Conservation (phyloP, 2,329 filamentous ascomycete species). For the Penicillium sclerotigenum region DNA sequence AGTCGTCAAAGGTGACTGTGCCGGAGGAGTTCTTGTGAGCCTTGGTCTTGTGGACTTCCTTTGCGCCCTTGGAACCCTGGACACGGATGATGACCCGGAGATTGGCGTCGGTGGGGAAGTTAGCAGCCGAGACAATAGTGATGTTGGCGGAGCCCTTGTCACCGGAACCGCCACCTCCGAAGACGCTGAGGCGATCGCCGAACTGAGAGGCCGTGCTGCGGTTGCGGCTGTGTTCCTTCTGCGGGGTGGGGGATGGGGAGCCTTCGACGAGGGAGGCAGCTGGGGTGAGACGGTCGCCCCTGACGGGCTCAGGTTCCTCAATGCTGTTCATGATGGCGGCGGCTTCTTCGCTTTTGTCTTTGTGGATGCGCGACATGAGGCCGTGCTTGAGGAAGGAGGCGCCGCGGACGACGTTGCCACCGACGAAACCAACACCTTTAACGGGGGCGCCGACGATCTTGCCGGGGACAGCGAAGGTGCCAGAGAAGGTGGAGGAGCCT, state of each 20-base stretch:
- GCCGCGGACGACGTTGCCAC: slow-evolving; percentile 80
- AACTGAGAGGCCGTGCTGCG: slow-evolving; percentile 51
- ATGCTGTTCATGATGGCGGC: slow-evolving; percentile 27
- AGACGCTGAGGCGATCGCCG: slow-evolving; percentile 51
- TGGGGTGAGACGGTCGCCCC: slow-evolving; percentile 16
- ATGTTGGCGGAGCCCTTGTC: slow-evolving; percentile 75
- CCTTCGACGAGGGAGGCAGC: slow-evolving; percentile 31
- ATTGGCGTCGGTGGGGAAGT: slow-evolving; percentile 72
- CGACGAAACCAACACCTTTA: slow-evolving; percentile 80
- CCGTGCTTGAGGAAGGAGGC: slow-evolving; percentile 87
- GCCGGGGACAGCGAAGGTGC: slow-evolving; percentile 80
- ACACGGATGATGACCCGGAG: slow-evolving; percentile 74
- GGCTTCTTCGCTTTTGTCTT: slow-evolving; percentile 47
- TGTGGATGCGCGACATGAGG: slow-evolving; percentile 59
- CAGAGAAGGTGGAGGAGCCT: slow-evolving; percentile 88
- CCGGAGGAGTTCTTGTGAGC: slow-evolving; percentile 71
- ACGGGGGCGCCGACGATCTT: slow-evolving; percentile 94
- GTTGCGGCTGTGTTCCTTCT: slow-evolving; percentile 46
- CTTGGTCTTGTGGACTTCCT: slow-evolving; percentile 88
- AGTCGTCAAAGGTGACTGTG: slow-evolving; percentile 62
- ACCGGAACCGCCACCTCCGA: slow-evolving; percentile 47
- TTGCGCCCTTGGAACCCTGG: slow-evolving; percentile 63
- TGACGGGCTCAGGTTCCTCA: slow-evolving; percentile 19
- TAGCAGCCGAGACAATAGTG: slow-evolving; percentile 72
- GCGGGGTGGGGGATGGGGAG: slow-evolving; percentile 24